Evolutionary conservation across 495 filamentous ascomycete species (phyloP).

Genomic region (Tuber aestivum): DNA sequence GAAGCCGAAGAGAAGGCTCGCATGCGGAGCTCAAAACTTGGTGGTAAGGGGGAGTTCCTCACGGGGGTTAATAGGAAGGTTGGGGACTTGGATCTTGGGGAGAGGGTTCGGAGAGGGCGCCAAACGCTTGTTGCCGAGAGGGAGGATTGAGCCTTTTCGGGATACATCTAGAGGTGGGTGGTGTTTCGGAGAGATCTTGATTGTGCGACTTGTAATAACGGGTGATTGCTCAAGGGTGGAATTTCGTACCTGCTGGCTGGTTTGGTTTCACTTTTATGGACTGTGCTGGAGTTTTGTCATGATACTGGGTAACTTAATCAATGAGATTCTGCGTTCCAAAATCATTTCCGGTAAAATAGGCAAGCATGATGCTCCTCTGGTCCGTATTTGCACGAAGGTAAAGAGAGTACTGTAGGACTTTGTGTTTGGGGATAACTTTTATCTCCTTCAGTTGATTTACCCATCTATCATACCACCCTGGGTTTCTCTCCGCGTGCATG

Average conservation of each 20-base stretch:
- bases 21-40: slow-evolving; percentile 54
- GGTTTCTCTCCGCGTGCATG: neutral
- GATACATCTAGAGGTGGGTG: neutral
- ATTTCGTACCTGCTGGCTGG: neutral
- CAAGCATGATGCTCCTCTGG: neutral
- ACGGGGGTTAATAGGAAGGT: slow-evolving; percentile 56
- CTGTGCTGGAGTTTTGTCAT: neutral
- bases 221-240: neutral
- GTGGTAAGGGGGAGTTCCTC: slow-evolving; percentile 59
- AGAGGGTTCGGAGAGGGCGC: slow-evolving; percentile 54
- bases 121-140: slow-evolving; percentile 41
- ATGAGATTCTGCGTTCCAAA: neutral
- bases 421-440: neutral
- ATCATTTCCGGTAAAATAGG: neutral
- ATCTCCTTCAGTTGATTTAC: no score
- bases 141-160: slow-evolving; percentile 7
- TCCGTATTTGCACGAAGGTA: neutral
- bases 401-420: neutral
- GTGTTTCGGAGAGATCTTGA: neutral
- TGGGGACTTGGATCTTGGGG: slow-evolving; percentile 53
- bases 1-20: slow-evolving; percentile 60
- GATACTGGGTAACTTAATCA: neutral
- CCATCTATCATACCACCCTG: no score
- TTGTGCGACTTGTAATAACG: neutral
- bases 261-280: neutral